Percentiles rank a stretch among this genome's conserved stretches.
Conservation (phyloP, 2,329 filamentous ascomycete species). For the Blumeria hordei region DNA sequence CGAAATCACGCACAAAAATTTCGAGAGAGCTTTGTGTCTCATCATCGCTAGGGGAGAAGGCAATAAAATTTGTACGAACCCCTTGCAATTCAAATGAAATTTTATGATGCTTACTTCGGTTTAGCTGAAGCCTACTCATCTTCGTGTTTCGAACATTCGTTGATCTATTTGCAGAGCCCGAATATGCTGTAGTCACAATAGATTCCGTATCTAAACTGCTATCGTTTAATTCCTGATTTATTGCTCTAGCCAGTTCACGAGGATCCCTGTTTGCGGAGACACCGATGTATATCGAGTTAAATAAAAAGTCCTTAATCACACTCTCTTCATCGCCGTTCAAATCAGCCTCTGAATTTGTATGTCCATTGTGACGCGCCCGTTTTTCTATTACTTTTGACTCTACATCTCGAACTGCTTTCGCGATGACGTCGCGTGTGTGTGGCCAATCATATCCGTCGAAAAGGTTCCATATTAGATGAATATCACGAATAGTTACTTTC, state of each 20-base stretch:
- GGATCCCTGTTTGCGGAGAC: slow-evolving; percentile 73
- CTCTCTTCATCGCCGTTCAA: slow-evolving; percentile 61
- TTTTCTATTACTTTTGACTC: slow-evolving; percentile 63
- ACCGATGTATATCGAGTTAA: slow-evolving; percentile 96
- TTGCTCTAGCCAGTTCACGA: slow-evolving; percentile 53
- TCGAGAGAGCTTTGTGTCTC: slow-evolving; percentile 79
- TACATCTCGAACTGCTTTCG: slow-evolving; percentile 69
- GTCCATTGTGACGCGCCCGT: slow-evolving; percentile 32
- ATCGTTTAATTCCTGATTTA: slow-evolving; percentile 76
- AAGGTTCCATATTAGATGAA: slow-evolving; percentile 91
- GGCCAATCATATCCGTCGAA: slow-evolving; percentile 97
- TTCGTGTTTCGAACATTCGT: slow-evolving; percentile 16
- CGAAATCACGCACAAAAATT: slow-evolving; percentile 56
- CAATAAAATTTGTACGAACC: slow-evolving; percentile 57
- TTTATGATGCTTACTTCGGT: slow-evolving; percentile 76
- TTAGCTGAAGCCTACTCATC: slow-evolving; percentile 42
- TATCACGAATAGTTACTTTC: slow-evolving; percentile 55
- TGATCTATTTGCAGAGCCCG: slow-evolving; percentile 29
- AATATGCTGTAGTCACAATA: slow-evolving; percentile 50
- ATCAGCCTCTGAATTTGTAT: slow-evolving; percentile 24
- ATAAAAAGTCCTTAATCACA: slow-evolving; percentile 81
- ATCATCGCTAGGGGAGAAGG: slow-evolving; percentile 49
- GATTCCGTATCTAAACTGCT: slow-evolving; percentile 74
- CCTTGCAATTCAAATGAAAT: slow-evolving; percentile 84
- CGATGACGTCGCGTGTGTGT: slow-evolving; percentile 62